phyloP scores from a whole-genome alignment of 1,284 basidiomycete species.

The Puccinia triticina region DNA sequence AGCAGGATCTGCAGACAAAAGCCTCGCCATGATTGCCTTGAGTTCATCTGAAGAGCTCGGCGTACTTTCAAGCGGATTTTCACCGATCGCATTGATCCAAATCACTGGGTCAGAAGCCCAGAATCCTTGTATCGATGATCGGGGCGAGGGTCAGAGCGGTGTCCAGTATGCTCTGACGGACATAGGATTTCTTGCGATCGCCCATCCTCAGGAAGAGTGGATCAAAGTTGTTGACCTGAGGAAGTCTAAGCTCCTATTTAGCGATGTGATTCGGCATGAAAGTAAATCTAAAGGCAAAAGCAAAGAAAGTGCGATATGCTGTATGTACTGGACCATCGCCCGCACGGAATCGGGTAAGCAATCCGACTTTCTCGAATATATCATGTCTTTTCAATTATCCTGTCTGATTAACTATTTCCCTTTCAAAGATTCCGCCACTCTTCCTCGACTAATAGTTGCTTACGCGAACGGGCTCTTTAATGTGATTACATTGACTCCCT shows the following conservation, averaged over 20 bases:
- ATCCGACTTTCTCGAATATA: not conserved
- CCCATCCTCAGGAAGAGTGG: slow-evolving; percentile 24
- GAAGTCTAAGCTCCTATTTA: slow-evolving; percentile 37
- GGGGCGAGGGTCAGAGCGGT: not conserved
- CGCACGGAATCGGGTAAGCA: slow-evolving; percentile 31
- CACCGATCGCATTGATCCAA: slow-evolving; percentile 25
- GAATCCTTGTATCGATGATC: not conserved
- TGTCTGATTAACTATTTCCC: not conserved
- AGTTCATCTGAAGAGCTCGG: not conserved
- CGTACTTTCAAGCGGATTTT: not conserved
- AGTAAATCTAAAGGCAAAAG: slow-evolving; percentile 26
- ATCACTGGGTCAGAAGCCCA: not conserved
- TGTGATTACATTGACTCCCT: slow-evolving; percentile 27
- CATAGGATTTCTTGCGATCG: slow-evolving; percentile 44
- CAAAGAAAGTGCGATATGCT: slow-evolving; percentile 20
- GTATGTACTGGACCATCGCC: slow-evolving; percentile 34
- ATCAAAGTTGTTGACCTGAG: slow-evolving; percentile 45
- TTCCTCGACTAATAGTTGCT: slow-evolving; percentile 43
- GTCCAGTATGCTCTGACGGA: slow-evolving; percentile 36
- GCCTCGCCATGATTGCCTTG: slow-evolving; percentile 6
- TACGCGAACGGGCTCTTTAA: slow-evolving; percentile 34
- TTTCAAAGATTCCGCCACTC: slow-evolving; percentile 26
- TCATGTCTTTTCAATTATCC: not conserved
- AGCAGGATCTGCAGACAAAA: not conserved
- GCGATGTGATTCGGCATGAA: slow-evolving; percentile 26